Conservation (phyloP, 768 basidiomycete genomes). For the Amyloporia xantha region DNA sequence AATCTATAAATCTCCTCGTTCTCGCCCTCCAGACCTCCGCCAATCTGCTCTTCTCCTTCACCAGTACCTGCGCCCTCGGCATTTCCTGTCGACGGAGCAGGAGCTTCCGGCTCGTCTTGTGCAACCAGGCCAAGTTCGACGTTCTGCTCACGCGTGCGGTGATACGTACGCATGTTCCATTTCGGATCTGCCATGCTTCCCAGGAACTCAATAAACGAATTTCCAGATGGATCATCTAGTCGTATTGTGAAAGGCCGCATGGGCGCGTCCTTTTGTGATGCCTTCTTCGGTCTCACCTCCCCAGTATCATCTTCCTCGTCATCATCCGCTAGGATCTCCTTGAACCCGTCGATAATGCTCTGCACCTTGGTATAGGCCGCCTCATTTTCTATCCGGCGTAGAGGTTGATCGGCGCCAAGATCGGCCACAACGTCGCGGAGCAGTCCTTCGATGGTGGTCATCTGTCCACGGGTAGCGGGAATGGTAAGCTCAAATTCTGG, state of each 20-base stretch:
- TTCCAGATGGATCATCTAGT: constrained; percentile 91
- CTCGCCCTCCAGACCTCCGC: constrained; percentile 29
- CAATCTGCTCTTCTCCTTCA: constrained; percentile 13
- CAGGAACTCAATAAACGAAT: constrained; percentile 92
- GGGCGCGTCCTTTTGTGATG: constrained; percentile 39
- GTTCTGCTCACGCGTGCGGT: constrained; percentile 76
- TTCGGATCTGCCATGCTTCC: constrained; percentile 86
- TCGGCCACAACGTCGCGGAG: constrained; percentile 78
- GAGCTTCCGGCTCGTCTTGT: constrained; percentile 30
- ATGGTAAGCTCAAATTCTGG: constrained; percentile 90
- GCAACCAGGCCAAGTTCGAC: constrained; percentile 66
- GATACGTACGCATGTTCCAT: constrained; percentile 85
- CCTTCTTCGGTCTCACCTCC: constrained; percentile 22
- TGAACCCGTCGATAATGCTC: constrained; percentile 58
- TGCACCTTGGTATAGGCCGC: constrained; percentile 70
- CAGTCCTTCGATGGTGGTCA: constrained; percentile 96
- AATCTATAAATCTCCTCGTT: constrained; percentile 90
- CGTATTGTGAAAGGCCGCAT: constrained; percentile 74
- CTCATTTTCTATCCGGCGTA: constrained; percentile 75
- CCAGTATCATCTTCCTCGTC: constrained; percentile 38
- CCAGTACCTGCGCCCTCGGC: constrained; percentile 7
- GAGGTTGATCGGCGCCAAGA: constrained; percentile 73
- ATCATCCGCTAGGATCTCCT: constrained; percentile 52
- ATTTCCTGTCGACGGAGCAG: not conserved
- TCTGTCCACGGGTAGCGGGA: constrained; percentile 81